A percentile compares a stretch with the other conserved stretches of the same genome.
These are phyloP conservation scores for Sechiopsis laciniata DNA, from an alignment of 306 rosid species.

Conservation along the genomic window DNA sequence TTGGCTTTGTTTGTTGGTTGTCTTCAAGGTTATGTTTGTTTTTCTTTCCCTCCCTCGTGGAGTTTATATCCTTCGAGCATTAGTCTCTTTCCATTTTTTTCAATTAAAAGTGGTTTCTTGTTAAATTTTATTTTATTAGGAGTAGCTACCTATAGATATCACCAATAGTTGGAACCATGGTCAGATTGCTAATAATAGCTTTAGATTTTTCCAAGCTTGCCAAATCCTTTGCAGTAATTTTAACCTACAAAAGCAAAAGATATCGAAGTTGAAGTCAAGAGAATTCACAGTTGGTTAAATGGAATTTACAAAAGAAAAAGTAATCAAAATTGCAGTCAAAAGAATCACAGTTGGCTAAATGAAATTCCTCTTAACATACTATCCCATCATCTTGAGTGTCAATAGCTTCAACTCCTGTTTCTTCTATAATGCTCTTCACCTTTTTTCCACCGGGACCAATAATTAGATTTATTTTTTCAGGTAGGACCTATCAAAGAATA, in stretches of 20 bases:
- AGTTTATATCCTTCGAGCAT: no score
- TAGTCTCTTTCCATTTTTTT: no score
- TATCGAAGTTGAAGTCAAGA: no score
- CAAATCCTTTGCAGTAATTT: slow-evolving; percentile 75
- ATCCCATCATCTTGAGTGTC: slow-evolving; percentile 76
- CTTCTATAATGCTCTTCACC: slow-evolving; percentile 89
- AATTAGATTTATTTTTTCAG: slow-evolving; percentile 69
- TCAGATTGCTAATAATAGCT: slow-evolving; percentile 71
- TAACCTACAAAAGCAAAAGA: slow-evolving; percentile 56
- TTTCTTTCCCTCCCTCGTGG: no score
- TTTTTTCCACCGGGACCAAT: slow-evolving; percentile 96
- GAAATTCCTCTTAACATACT: slow-evolving; percentile 44
- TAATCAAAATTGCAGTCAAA: slow-evolving; percentile 3
- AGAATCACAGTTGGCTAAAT: slow-evolving; percentile 2
- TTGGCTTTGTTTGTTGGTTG: no score
- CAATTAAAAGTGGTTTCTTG: no score
- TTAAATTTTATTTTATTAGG: not conserved
- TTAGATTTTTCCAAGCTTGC: slow-evolving; percentile 71
- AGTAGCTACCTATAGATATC: slow-evolving; percentile 72
- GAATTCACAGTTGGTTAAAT: no score
- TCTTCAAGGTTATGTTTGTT: no score
- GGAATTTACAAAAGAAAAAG: no score
- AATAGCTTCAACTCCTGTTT: slow-evolving; percentile 77
- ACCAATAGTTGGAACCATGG: slow-evolving; percentile 85
- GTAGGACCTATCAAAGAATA: slow-evolving; percentile 49